Conservation (phyloP, 768 basidiomycete species). For the Panaeolus cyanescens region DNA sequence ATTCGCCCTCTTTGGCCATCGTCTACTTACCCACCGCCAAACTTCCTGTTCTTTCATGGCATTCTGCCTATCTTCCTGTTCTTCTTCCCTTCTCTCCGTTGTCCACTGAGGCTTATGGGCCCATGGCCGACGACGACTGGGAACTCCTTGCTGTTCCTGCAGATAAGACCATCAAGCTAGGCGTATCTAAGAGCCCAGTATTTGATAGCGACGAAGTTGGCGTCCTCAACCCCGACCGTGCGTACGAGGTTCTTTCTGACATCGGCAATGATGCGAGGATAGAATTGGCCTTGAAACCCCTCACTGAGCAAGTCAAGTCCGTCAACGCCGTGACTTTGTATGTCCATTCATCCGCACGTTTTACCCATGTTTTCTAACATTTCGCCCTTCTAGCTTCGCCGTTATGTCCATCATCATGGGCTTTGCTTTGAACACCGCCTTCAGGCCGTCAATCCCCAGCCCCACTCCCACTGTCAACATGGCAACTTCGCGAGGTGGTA, state of each 20-base stretch:
- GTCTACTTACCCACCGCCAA: slow-evolving; percentile 61
- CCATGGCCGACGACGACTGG: slow-evolving; percentile 44
- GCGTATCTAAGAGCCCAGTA: slow-evolving; percentile 35
- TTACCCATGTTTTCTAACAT: slow-evolving; percentile 12
- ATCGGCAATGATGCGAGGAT: slow-evolving; percentile 41
- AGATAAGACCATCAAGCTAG: slow-evolving; percentile 41
- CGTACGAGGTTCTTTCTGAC: slow-evolving; percentile 46
- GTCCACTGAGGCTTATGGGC: slow-evolving; percentile 20
- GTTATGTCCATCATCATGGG: slow-evolving; percentile 70
- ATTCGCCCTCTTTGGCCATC: slow-evolving; percentile 64
- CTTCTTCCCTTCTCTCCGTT: slow-evolving; percentile 32
- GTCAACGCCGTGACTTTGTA: slow-evolving; percentile 69
- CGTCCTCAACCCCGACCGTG: slow-evolving; percentile 39
- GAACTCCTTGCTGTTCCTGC: slow-evolving; percentile 42
- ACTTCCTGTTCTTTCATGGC: slow-evolving; percentile 35
- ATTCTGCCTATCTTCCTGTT: slow-evolving; percentile 62
- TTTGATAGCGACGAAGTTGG: slow-evolving; percentile 50
- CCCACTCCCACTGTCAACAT: slow-evolving; percentile 35
- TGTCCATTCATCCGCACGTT: slow-evolving; percentile 25
- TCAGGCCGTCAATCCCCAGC: slow-evolving; percentile 37
- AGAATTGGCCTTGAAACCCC: slow-evolving; percentile 31
- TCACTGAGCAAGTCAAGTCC: slow-evolving; percentile 47
- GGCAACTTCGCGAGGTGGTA: slow-evolving; percentile 17
- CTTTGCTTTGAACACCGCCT: slow-evolving; percentile 53
- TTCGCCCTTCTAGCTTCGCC: slow-evolving; percentile 52